Conservation (phyloP, 495 filamentous ascomycete species). For the Neurospora intermedia region DNA sequence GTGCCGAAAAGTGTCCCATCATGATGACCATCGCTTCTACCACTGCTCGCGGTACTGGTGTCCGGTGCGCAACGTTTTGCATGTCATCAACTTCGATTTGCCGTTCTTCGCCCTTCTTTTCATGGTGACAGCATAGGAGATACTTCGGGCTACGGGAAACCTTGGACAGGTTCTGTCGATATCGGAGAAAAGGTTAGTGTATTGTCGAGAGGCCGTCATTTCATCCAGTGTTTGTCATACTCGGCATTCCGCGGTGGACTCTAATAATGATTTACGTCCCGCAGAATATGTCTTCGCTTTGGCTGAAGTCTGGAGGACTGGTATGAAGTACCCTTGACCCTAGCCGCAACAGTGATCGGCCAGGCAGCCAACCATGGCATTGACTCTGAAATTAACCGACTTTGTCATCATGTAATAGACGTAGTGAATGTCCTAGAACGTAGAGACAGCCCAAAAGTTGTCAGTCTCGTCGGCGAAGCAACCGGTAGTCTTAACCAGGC, state of each 20-base stretch:
- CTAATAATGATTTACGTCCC: neutral
- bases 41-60: conserved; percentile 75
- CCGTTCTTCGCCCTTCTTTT: conserved; percentile 26
- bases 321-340: neutral
- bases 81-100: conserved; percentile 89
- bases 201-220: neutral
- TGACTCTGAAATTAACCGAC: neutral
- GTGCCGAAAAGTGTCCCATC: conserved; percentile 50
- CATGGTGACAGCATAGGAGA: no score
- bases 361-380: neutral
- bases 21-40: conserved; percentile 64
- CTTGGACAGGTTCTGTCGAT: neutral
- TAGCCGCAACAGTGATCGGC: neutral
- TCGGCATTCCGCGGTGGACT: neutral
- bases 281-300: neutral
- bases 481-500: neutral
- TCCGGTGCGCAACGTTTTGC: conserved; percentile 61
- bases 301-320: neutral
- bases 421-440: neutral
- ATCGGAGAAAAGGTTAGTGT: neutral
- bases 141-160: neutral
- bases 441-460: no score
- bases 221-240: neutral
- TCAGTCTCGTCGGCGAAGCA: neutral
- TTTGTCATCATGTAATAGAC: neutral